phyloP scores from a whole-genome alignment of 2,329 filamentous ascomycete species.

The Scortechinia acanthostroma region DNA sequence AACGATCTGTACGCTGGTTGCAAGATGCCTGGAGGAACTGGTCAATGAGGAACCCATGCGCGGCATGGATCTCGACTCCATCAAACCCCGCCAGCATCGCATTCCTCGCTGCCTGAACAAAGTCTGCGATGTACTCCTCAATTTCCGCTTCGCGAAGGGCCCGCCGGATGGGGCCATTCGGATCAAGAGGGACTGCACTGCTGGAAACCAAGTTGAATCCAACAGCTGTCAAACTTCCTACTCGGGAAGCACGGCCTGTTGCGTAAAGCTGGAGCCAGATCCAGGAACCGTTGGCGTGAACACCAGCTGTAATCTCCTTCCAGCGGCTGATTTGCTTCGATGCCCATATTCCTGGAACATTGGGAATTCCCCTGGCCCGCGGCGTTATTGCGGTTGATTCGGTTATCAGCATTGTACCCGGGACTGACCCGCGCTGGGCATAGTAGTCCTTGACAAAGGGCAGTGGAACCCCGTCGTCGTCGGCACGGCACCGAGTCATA shows the following conservation, averaged over 20 bases:
- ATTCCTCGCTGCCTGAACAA: neutral
- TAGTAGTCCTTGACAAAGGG: slow-evolving; percentile 11
- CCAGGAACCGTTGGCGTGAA: slow-evolving; percentile 48
- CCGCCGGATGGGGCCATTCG: neutral
- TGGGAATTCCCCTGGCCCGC: slow-evolving; percentile 16
- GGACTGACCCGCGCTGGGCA: slow-evolving; percentile 12
- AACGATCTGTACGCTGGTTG: slow-evolving; percentile 45
- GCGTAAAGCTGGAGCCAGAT: slow-evolving; percentile 53
- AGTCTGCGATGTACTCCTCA: neutral
- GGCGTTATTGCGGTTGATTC: slow-evolving; percentile 43
- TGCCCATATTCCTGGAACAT: slow-evolving; percentile 44
- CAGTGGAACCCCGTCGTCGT: neutral
- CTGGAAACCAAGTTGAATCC: slow-evolving; percentile 16
- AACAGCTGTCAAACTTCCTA: slow-evolving; percentile 9
- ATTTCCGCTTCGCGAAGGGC: neutral
- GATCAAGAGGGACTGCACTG: slow-evolving; percentile 15
- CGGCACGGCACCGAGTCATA: neutral
- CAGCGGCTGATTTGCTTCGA: slow-evolving; percentile 42
- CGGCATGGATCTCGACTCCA: slow-evolving; percentile 27
- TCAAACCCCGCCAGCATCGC: slow-evolving; percentile 31
- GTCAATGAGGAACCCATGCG: slow-evolving; percentile 39
- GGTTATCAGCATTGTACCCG: slow-evolving; percentile 36
- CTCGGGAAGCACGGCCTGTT: slow-evolving; percentile 39
- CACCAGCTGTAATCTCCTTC: slow-evolving; percentile 46
- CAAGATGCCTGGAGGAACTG: slow-evolving; percentile 44